Conservation (phyloP, 306 rosid genomes). For the Dalbergia cultrata region DNA sequence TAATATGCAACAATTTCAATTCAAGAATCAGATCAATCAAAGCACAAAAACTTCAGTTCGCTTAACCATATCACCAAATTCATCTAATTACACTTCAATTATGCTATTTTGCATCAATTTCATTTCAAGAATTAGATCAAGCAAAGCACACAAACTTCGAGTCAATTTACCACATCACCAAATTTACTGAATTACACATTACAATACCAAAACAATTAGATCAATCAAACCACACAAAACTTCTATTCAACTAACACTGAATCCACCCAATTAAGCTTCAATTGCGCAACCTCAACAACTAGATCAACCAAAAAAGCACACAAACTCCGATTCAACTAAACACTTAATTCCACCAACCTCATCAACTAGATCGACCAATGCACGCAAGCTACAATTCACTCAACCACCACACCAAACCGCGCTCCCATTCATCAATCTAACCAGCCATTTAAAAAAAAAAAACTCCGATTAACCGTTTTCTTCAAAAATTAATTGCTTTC, state of each 20-base stretch:
- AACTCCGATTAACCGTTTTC: neutral
- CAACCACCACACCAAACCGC: neutral
- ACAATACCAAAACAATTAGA: neutral
- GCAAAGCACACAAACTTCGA: neutral
- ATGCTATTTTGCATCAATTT: too few relatives aligned
- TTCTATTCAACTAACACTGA: neutral
- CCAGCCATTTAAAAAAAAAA: neutral
- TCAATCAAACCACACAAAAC: neutral
- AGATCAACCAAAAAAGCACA: neutral
- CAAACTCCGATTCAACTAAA: too few relatives aligned
- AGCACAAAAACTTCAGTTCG: too few relatives aligned
- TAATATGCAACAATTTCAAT: too few relatives aligned
- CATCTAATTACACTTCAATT: too few relatives aligned
- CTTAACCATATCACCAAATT: too few relatives aligned
- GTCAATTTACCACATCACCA: neutral
- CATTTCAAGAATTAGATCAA: neutral
- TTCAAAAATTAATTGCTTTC: too few relatives aligned
- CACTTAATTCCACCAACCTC: neutral
- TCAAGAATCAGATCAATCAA: too few relatives aligned
- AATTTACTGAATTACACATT: neutral
- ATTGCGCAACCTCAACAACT: neutral
- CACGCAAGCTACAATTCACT: neutral
- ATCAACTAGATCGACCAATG: neutral
- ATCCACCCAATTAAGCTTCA: neutral
- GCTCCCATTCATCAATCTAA: neutral